Evolutionary conservation across 2,329 filamentous ascomycete species (phyloP), one percentile per base, ranked within the genome.

Genomic region (Aspergillus calidoustus): DNA sequence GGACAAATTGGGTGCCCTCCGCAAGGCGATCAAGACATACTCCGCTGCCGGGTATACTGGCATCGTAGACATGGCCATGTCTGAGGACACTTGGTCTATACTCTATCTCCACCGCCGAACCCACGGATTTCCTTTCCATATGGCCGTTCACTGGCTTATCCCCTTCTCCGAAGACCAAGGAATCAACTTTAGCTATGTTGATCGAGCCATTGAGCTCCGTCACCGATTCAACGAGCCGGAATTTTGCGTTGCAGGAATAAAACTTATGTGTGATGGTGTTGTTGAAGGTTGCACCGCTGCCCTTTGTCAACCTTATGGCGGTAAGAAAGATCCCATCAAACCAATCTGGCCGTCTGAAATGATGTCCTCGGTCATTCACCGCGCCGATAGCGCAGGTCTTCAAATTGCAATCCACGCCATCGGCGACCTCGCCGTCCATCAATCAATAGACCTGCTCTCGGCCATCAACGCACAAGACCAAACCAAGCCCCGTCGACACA

Each of bases 401-500:
- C 82, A 84, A 65, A 80, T 80, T 60, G 82, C 82, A 0, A 67
- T 84, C 4, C 82, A 84, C 61, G 82, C 82, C 22, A 84, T 84
- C 56, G 81, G 82, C 22, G 82, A 84, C 57, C 70, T 72, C 57
- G 79, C 82, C 7, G 77, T 83, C 15, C 73, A 74, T 23, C 76
- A 76, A 43, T 79, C 80, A 13, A 78, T 84, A 62, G 76, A 82
- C 30, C 66, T 76, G n/a, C 75, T 75, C 25, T 66, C 50, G 11
- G 57, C 58, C 41, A 72, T 73, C 19, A 61, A 53, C 2, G 60
- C 59, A 6, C 74, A 72, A 13, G 73, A 22, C 46, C 28, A 9
- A 41, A 30, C 13, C 46, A 17, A 11, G 17, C 28, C 72, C 7
- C 74, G 76, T 48, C 77, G 81, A 5, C 82, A 83, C 63, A 77